Evolutionary conservation across 148 eudicot species (phyloP).

Genomic region (Beta vulgaris): DNA sequence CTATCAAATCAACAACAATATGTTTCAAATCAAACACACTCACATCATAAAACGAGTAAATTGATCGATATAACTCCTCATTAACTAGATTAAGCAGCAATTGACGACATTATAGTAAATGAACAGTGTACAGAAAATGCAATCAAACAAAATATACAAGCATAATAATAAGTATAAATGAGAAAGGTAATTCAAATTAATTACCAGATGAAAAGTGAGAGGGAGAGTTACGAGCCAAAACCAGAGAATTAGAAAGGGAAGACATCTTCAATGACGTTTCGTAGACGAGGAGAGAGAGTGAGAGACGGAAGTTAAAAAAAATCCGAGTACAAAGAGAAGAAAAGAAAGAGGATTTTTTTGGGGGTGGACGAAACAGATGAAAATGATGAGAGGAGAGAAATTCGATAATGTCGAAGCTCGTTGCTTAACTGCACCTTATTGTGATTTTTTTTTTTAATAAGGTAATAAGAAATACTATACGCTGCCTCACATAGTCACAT

Average conservation of each 20-base stretch:
- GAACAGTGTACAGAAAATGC: neutral
- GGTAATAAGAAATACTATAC: too few species aligned
- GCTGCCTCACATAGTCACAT: too few species aligned
- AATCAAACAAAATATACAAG: neutral
- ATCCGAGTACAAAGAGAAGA: neutral
- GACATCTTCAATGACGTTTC: conserved; percentile 23
- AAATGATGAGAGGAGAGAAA: too few species aligned
- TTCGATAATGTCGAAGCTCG: conserved; percentile 39
- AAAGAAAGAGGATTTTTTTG: too few species aligned
- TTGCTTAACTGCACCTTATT: too few species aligned
- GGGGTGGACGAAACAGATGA: too few species aligned
- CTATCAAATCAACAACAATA: conserved; percentile 3
- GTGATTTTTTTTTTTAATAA: too few species aligned
- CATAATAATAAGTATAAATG: neutral
- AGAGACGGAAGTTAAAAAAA: neutral
- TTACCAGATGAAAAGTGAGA: conserved; percentile 44
- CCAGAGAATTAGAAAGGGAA: conserved; percentile 44
- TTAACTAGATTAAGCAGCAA: conserved; percentile 6
- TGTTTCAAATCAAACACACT: conserved; percentile 11
- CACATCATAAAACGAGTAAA: neutral
- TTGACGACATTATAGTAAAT: neutral
- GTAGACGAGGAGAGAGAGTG: neutral
- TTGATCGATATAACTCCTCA: neutral
- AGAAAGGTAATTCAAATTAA: neutral
- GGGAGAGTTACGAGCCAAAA: conserved; percentile 31